Percentiles rank a stretch among this genome's conserved stretches.
Conservation (phyloP, 2,329 filamentous ascomycete genomes). For the Diplodia seriata region DNA sequence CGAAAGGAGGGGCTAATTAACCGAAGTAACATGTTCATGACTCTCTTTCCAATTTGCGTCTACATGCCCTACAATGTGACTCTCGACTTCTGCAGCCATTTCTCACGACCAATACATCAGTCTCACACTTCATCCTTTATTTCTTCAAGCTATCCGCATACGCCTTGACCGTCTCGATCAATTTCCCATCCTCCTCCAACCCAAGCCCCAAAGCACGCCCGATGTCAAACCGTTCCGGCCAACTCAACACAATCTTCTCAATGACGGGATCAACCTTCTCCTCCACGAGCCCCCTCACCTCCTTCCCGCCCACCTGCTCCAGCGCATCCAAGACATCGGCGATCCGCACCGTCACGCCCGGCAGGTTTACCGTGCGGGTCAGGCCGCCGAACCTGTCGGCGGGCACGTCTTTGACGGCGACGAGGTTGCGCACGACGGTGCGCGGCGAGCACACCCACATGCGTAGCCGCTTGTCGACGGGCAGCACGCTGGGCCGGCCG, state of each 20-base stretch:
- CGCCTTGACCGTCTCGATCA: conserved; percentile 47
- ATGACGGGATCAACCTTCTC: conserved; percentile 56
- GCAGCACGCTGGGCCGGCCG: conserved; percentile 57
- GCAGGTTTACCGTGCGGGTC: conserved; percentile 58
- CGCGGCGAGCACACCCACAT: conserved; percentile 63
- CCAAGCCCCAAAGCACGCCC: conserved; percentile 63
- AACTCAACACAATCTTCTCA: conserved; percentile 58
- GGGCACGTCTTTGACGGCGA: conserved; percentile 57
- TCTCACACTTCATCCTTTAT: neutral
- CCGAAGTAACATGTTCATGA: conserved; percentile 14
- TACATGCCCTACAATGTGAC: neutral
- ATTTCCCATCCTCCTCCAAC: conserved; percentile 56
- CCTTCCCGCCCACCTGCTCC: conserved; percentile 58
- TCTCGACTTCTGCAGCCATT: neutral
- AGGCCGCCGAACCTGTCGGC: conserved; percentile 54
- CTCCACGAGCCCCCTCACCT: conserved; percentile 55
- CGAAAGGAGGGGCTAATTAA: conserved; percentile 9
- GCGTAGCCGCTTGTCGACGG: conserved; percentile 55
- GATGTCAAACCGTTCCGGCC: conserved; percentile 59
- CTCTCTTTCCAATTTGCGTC: neutral
- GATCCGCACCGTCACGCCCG: conserved; percentile 58
- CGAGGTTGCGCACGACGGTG: conserved; percentile 60
- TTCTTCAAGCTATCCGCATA: conserved; percentile 30
- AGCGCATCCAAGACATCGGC: conserved; percentile 62
- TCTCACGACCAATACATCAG: neutral